These are phyloP conservation scores for Xenoacremonium recifei DNA, from an alignment of 2,329 filamentous ascomycete species.

Conservation along the genomic window DNA sequence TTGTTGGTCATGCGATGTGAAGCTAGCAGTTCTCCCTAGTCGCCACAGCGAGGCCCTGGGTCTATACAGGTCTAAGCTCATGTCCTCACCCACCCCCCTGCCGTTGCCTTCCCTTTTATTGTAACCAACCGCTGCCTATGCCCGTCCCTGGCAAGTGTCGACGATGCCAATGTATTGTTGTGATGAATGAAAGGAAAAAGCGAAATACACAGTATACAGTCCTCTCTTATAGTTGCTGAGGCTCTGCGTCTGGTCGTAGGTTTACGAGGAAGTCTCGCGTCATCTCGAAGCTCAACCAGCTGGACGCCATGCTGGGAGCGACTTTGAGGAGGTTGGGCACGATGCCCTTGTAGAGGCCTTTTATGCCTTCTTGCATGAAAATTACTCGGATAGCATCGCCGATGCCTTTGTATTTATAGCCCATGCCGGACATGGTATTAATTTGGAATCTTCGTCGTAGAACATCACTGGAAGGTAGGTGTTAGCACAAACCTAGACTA, in stretches of 20 bases:
- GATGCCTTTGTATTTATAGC: constrained; percentile 90
- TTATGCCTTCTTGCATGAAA: constrained; percentile 75
- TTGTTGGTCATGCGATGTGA: constrained; percentile 3
- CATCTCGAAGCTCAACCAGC: constrained; percentile 96
- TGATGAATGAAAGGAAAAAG: too few species aligned
- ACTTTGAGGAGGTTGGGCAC: constrained; percentile 95
- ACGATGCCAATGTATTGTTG: constrained; percentile 3
- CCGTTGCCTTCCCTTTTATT: constrained; percentile 6
- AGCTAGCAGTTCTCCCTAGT: constrained; percentile 3
- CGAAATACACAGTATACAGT: too few species aligned
- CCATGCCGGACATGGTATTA: constrained; percentile 98
- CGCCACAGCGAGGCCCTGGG: constrained; percentile 5
- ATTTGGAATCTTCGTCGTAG: constrained; percentile 93
- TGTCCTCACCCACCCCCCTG: constrained; percentile 10
- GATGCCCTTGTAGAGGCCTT: constrained; percentile 93
- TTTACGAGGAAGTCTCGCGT: constrained; percentile 81
- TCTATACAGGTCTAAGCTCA: constrained; percentile 17
- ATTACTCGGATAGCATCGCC: constrained; percentile 82
- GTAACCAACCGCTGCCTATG: neutral
- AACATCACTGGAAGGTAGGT: constrained; percentile 70
- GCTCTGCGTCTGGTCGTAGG: constrained; percentile 46
- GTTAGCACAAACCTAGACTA: constrained; percentile 6
- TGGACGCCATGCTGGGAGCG: constrained; percentile 96
- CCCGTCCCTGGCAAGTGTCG: too few species aligned
- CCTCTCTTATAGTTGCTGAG: constrained; percentile 24